A percentile compares a stretch with the other conserved stretches of the same genome.
phyloP scores from a whole-genome alignment of 78 protist genomes.

The Thecamonas trahens region DNA sequence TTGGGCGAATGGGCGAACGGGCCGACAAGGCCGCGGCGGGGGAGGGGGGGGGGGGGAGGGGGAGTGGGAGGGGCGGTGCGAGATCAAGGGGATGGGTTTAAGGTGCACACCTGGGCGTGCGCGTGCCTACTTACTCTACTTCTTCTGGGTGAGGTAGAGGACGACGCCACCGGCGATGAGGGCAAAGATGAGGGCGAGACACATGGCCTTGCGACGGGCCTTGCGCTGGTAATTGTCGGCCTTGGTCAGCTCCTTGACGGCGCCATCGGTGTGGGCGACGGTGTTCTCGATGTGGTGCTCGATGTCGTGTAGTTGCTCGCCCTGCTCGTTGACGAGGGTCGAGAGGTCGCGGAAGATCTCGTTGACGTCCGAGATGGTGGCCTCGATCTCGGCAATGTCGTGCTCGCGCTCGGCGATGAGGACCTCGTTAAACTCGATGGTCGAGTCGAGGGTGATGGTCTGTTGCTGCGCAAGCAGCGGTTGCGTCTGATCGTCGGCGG shows the following conservation, averaged over 20 bases:
- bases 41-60: too few species aligned
- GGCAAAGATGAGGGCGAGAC: conserved; percentile 14
- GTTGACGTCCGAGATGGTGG: conserved; percentile 57
- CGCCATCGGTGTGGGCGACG: conserved; percentile 9
- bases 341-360: conserved; percentile 68
- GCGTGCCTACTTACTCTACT: too few species aligned
- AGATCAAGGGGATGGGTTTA: too few species aligned
- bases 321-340: conserved; percentile 59
- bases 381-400: conserved; percentile 54
- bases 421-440: conserved; percentile 48
- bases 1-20: too few species aligned
- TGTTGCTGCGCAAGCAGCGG: conserved; percentile 19
- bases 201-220: conserved; percentile 23
- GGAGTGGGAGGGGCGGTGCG: too few species aligned
- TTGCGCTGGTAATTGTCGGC: conserved; percentile 18
- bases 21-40: too few species aligned
- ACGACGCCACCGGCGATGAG: too few species aligned
- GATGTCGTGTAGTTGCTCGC: conserved; percentile 34
- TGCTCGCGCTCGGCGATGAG: conserved; percentile 66
- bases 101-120: too few species aligned
- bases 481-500: not conserved
- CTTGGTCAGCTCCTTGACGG: not conserved
- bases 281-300: conserved; percentile 29
- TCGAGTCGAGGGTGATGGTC: conserved; percentile 35
- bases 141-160: too few species aligned